Conservation (phyloP, 345 rosid species). For the sweet orange (Citrus sinensis) region DVS_A1.0 CM039164.1:3579501-3580000, state of each 20-base stretch:
- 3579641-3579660: no score
- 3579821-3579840: neutral
- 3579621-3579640: no score
- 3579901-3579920: neutral
- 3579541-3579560: no score
- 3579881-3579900: neutral
- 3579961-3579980: constrained; percentile 56
- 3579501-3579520: no score
- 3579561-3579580: neutral
- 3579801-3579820: neutral
- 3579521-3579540: no score
- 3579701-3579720: no score
- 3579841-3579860: neutral
- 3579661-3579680: no score
- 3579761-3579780: neutral
- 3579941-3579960: constrained; percentile 23
- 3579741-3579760: neutral
- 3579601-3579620: no score
- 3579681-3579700: no score
- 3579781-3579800: neutral
- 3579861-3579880: constrained; percentile 15
- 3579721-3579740: neutral
- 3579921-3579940: constrained; percentile 43
- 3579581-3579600: neutral
- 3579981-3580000: constrained; percentile 10